These are phyloP conservation scores for Odontarrhena argentea DNA, from an alignment of 345 rosid species.

Conservation along the genomic window DNA sequence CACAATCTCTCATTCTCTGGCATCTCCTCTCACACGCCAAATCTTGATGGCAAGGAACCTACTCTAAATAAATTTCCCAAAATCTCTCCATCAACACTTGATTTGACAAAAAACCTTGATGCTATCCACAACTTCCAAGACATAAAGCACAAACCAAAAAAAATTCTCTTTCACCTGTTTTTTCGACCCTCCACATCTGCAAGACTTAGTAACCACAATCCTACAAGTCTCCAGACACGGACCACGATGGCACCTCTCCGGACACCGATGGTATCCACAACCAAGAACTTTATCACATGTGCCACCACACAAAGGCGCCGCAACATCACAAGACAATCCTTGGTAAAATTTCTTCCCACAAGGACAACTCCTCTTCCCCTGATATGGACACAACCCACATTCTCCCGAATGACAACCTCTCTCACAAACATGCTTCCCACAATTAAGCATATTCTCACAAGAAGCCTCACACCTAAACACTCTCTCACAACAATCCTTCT, in stretches of 20 bases:
- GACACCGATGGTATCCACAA: slow-evolving; percentile 80
- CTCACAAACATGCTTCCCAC: slow-evolving; percentile 77
- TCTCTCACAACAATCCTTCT: slow-evolving; percentile 75
- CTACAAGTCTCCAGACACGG: slow-evolving; percentile 84
- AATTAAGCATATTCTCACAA: slow-evolving; percentile 56
- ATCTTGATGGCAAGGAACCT: slow-evolving; percentile 97
- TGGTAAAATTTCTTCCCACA: slow-evolving; percentile 79
- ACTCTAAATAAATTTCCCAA: slow-evolving; percentile 39
- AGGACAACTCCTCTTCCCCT: slow-evolving; percentile 86
- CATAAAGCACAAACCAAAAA: neutral
- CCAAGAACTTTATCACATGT: slow-evolving; percentile 78
- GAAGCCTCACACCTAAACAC: slow-evolving; percentile 71
- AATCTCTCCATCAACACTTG: slow-evolving; percentile 25
- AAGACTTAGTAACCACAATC: slow-evolving; percentile 64
- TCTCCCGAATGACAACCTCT: slow-evolving; percentile 77
- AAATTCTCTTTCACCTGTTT: slow-evolving; percentile 67
- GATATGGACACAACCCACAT: slow-evolving; percentile 79
- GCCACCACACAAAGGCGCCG: slow-evolving; percentile 69
- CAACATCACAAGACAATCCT: slow-evolving; percentile 78
- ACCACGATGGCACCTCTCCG: slow-evolving; percentile 85
- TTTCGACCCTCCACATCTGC: slow-evolving; percentile 75
- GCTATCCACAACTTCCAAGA: slow-evolving; percentile 1
- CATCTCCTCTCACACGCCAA: slow-evolving; percentile 88
- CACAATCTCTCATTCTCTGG: slow-evolving; percentile 77
- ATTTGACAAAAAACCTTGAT: neutral